Evolutionary conservation across 768 basidiomycete species (phyloP).

Genomic region (Amanita inopinata): DNA sequence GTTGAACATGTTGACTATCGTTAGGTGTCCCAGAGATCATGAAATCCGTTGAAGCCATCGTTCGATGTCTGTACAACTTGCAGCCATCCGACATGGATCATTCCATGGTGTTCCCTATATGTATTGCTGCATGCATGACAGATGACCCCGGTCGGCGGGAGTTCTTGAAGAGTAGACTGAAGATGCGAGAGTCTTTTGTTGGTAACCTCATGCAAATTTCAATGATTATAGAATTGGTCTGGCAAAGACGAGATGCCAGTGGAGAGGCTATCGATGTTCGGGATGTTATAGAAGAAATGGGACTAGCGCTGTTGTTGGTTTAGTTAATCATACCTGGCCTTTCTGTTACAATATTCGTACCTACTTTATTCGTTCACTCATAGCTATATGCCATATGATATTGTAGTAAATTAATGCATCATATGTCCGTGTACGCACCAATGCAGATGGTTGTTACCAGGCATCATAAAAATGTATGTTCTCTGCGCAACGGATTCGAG

Average conservation of each 20-base stretch:
- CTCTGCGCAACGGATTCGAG: too few species aligned
- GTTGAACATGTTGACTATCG: conserved; percentile 6
- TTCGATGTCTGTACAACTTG: conserved; percentile 43
- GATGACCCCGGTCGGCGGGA: conserved; percentile 51
- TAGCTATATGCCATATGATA: too few species aligned
- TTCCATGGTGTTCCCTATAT: conserved; percentile 62
- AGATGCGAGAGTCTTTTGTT: conserved; percentile 43
- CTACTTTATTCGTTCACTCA: conserved; percentile 3
- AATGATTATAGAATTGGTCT: conserved; percentile 56
- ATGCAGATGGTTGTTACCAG: too few species aligned
- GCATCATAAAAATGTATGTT: too few species aligned
- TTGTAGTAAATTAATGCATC: too few species aligned
- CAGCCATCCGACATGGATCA: conserved; percentile 55
- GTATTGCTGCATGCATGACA: conserved; percentile 65
- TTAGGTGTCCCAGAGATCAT: conserved; percentile 66
- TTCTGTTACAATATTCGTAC: background rate
- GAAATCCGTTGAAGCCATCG: conserved; percentile 43
- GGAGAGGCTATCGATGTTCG: conserved; percentile 50
- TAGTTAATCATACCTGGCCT: background rate
- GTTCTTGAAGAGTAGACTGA: conserved; percentile 48
- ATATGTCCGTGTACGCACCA: too few species aligned
- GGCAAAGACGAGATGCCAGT: conserved; percentile 55
- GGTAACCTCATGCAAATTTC: conserved; percentile 52
- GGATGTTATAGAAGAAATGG: conserved; percentile 40
- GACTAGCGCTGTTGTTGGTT: background rate